These are phyloP conservation scores for Phytophthora hybrid DNA, from an alignment of 352 stramenopile species.

Conservation along the genomic window DNA sequence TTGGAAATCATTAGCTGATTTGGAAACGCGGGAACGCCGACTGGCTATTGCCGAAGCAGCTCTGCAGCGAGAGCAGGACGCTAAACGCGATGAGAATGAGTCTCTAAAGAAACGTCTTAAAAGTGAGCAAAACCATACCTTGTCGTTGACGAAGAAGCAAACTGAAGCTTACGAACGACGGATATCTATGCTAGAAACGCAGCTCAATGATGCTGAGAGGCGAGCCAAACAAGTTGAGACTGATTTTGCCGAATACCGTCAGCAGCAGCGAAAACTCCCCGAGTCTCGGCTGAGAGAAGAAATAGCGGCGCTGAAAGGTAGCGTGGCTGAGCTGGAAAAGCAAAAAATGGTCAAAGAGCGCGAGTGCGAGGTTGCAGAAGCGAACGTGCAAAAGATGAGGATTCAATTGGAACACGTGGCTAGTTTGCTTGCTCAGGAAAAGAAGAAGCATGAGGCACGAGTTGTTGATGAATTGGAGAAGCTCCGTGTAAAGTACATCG, in stretches of 20 bases:
- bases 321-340: conserved; percentile 70
- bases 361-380: conserved; percentile 49
- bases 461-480: conserved; percentile 81
- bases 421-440: conserved; percentile 63
- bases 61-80: conserved; percentile 64
- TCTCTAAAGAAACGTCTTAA: conserved; percentile 61
- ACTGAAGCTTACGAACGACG: conserved; percentile 59
- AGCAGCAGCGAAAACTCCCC: conserved; percentile 78
- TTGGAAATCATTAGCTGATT: conserved; percentile 57
- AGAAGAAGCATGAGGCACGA: conserved; percentile 71
- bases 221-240: conserved; percentile 63
- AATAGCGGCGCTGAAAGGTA: conserved; percentile 64
- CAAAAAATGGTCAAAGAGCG: conserved; percentile 54
- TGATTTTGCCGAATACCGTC: conserved; percentile 76
- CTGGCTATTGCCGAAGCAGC: conserved; percentile 58
- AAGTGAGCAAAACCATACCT: conserved; percentile 65
- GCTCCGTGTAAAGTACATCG: conserved; percentile 81
- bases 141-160: conserved; percentile 68
- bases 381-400: conserved; percentile 51
- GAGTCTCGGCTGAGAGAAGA: conserved; percentile 78
- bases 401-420: conserved; percentile 68
- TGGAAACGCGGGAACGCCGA: conserved; percentile 72
- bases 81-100: conserved; percentile 67
- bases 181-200: conserved; percentile 47
- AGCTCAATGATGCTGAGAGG: conserved; percentile 57